Evolutionary conservation across 192 early-diverging fungal genomes (phyloP).

Genomic region (Polychytrium aggregatum): DNA sequence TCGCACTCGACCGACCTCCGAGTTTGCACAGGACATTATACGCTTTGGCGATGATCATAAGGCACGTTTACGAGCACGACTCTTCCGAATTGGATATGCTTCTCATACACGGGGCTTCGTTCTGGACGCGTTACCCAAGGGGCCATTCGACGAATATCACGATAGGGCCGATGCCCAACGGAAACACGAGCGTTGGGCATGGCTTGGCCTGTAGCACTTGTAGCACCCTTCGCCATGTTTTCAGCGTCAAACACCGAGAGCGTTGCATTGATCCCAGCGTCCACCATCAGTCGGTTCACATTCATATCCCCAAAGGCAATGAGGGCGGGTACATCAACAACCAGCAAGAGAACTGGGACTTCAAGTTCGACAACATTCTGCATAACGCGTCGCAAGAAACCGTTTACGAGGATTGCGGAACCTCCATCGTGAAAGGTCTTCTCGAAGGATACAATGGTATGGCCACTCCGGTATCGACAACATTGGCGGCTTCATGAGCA

Average conservation of each 20-base stretch:
- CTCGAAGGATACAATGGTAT: constrained; percentile 51
- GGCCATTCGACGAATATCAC: too few relatives aligned
- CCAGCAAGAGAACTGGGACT: constrained; percentile 56
- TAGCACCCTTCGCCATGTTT: too few relatives aligned
- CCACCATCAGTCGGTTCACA: constrained; percentile 25
- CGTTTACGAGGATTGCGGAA: constrained; percentile 49
- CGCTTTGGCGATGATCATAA: constrained; percentile 32
- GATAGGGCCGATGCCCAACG: too few relatives aligned
- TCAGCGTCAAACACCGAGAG: too few relatives aligned
- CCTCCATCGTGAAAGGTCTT: constrained; percentile 34
- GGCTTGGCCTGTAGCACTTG: too few relatives aligned
- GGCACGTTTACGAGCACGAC: constrained; percentile 12
- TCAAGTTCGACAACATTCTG: constrained; percentile 44
- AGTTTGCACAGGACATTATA: constrained; percentile 42
- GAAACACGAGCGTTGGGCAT: too few relatives aligned
- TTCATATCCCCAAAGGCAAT: constrained; percentile 45
- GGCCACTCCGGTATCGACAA: not conserved
- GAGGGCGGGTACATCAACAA: constrained; percentile 58
- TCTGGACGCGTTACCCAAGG: too few relatives aligned
- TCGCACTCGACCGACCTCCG: constrained; percentile 42
- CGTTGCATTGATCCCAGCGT: not conserved
- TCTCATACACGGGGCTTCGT: too few relatives aligned
- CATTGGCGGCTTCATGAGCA: not conserved
- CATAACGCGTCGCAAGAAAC: constrained; percentile 51
- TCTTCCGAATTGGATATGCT: too few relatives aligned